Evolutionary conservation across 192 early-diverging fungal genomes (phyloP), one percentile per base, ranked within the genome.

Genomic region (Coemansia sp.): DNA sequence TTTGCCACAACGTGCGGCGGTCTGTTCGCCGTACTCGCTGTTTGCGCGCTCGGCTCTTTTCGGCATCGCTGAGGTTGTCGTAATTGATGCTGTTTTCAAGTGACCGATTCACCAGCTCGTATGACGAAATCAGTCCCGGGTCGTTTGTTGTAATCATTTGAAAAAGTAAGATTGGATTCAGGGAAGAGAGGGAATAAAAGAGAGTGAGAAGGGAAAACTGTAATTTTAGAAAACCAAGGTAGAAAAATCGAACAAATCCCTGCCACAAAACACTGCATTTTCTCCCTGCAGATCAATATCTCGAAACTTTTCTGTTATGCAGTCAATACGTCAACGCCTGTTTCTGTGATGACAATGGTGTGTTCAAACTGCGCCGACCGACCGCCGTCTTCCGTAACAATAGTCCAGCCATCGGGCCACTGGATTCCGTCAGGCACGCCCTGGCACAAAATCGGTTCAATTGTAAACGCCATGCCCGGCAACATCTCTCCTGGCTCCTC

Each of bases 391-490:
- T 64, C 64, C 0, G 93, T 92, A 1, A 83, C 73, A 11, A 89
- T 85, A 2, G 92, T 96, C 93, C 92, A 96, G 47, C 85, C 84
- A 62, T 94, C 94, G n/a, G 89, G 90, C 91, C 91, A 93, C 72
- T 83, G 83, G 21, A 92, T 62, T 23, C 86, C 87, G 1, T 66
- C 75, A 5, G 87, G 69, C n/a, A 64, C 67, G 19, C 93, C 92
- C 68, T 96, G 92, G 64, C 89, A 91, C 60, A 94, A 75, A 57
- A 92, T 88, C 0, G 93, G 93, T 72, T 96, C 92, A 57, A 96
- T 90, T 15, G 94, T 96, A 62, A 96, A 96, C 17, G 86, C 81
- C 89, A 92, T 94, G 0, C 90, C 89, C 6, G 85, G 69, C 53
- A 73, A 70, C 91, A 96, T 91, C 2, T 65, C 57, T 11, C 86